phyloP scores from a whole-genome alignment of 2,329 filamentous ascomycete species.

The Fonsecaea pedrosoi region DNA sequence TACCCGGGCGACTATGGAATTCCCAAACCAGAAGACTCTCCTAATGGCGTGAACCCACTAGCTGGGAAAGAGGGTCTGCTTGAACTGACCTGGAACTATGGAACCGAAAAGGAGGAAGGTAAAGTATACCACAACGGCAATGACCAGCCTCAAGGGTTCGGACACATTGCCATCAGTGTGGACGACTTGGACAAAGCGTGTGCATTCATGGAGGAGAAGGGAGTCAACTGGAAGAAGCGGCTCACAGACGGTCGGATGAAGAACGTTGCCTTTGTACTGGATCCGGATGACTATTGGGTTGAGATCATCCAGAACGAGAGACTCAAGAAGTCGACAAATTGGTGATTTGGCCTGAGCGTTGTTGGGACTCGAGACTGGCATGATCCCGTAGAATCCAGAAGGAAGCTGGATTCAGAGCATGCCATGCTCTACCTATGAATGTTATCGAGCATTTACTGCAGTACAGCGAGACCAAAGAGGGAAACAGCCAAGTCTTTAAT shows the following conservation, averaged over 20 bases:
- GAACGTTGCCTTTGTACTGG: slow-evolving; percentile 89
- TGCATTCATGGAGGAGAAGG: slow-evolving; percentile 78
- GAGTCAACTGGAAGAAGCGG: slow-evolving; percentile 92
- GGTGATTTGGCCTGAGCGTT: slow-evolving; percentile 40
- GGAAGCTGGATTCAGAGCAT: background rate
- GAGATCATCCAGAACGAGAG: slow-evolving; percentile 68
- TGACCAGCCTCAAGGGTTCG: slow-evolving; percentile 87
- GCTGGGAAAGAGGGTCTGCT: slow-evolving; percentile 80
- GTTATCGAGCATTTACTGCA: background rate
- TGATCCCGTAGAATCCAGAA: background rate
- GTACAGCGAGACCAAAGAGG: background rate
- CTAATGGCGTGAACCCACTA: slow-evolving; percentile 64
- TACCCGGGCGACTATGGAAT: slow-evolving; percentile 69
- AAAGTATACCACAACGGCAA: slow-evolving; percentile 95
- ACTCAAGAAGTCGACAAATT: slow-evolving; percentile 52
- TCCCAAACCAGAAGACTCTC: slow-evolving; percentile 56
- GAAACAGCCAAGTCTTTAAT: background rate
- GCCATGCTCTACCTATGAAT: background rate
- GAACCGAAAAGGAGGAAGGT: slow-evolving; percentile 76
- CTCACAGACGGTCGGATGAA: slow-evolving; percentile 91
- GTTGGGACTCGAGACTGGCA: background rate
- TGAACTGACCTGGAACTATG: slow-evolving; percentile 85
- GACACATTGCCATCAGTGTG: slow-evolving; percentile 86
- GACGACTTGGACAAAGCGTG: slow-evolving; percentile 91
- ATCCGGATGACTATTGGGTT: slow-evolving; percentile 75